phyloP scores from a whole-genome alignment of 305 asterid genomes.

The Fraxinus dipetala region DNA sequence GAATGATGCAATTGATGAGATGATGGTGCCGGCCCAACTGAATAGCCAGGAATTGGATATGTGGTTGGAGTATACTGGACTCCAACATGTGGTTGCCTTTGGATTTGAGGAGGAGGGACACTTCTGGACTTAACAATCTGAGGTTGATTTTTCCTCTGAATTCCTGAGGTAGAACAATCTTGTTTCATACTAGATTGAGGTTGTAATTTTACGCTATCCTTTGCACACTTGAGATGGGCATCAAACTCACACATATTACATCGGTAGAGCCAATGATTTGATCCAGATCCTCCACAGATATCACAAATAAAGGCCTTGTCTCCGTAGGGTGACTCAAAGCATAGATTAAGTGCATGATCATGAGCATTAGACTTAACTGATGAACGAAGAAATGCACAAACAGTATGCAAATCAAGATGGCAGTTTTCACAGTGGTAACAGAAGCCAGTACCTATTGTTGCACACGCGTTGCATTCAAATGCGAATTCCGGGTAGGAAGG shows the following conservation, averaged over 20 bases:
- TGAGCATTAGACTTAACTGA: constrained; percentile 28
- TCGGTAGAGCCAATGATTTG: constrained; percentile 38
- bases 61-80: background rate
- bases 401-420: constrained; percentile 36
- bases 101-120: background rate
- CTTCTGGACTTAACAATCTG: background rate
- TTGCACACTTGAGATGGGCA: constrained; percentile 39
- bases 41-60: background rate
- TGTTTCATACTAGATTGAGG: background rate
- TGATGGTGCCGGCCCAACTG: background rate
- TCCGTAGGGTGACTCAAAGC: constrained; percentile 36
- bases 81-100: background rate
- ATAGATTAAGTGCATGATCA: constrained; percentile 32
- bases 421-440: constrained; percentile 36
- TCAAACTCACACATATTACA: constrained; percentile 39
- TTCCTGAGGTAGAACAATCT: background rate
- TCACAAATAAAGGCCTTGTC: constrained; percentile 32
- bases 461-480: constrained; percentile 44
- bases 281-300: constrained; percentile 25
- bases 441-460: constrained; percentile 31
- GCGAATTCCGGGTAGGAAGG: constrained; percentile 31
- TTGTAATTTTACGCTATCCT: background rate
- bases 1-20: background rate
- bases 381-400: constrained; percentile 31
- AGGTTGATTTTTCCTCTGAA: background rate